Base-by-base conservation (phyloP, 2,329 filamentous ascomycete genomes). In the Neopestalotiopsis sp. region DNA sequence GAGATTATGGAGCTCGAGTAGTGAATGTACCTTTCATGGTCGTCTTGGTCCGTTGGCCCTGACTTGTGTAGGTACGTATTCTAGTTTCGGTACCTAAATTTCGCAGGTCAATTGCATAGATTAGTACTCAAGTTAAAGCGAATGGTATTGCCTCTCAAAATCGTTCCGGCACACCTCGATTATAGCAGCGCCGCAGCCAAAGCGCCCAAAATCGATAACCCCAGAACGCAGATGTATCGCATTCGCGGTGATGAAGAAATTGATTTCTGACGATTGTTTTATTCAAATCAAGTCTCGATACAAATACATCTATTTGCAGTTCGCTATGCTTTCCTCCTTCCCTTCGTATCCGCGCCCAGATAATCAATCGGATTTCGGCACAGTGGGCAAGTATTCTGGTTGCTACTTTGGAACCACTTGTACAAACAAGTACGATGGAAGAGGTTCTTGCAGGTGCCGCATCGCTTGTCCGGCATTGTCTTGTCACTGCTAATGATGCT, bases 391-490 rank as follows among this genome's bases (percentile, higher is more conserved):
- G 92, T 95, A 76, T 93, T 96, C 76, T 94, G 91, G 80, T 94
- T 97, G 79, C 94, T 97, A 75, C 88, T 95, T 86, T 94, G 93
- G 85, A 99, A 98, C 96, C 96, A 99, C 82, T 95, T 95, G 84
- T 94, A 97, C 81, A 99, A 81, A 82, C 96, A 99, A 2, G 89
- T 89, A 1, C 91, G 88, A 81, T 99, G 96, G 85, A 98, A 99
- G 66, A 93, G 84, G 81, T 99, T 95, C 85, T 94, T 95, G 86
- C 96, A 99, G 1, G 95, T 98, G 61, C 88, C 86, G 80, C 96
- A 99, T 67, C 89, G 87, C 86, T 98, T 98, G 79, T 96, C 95
- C 0, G 96, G 96, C 79, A 97, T 89, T 80, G 92, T 92, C 84
- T 93, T 93, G 79, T 98, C 95, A 7, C 89, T 90, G 20, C 94